Base-by-base conservation (phyloP, 306 rosid genomes). In the Castanea mollissima region DNA sequence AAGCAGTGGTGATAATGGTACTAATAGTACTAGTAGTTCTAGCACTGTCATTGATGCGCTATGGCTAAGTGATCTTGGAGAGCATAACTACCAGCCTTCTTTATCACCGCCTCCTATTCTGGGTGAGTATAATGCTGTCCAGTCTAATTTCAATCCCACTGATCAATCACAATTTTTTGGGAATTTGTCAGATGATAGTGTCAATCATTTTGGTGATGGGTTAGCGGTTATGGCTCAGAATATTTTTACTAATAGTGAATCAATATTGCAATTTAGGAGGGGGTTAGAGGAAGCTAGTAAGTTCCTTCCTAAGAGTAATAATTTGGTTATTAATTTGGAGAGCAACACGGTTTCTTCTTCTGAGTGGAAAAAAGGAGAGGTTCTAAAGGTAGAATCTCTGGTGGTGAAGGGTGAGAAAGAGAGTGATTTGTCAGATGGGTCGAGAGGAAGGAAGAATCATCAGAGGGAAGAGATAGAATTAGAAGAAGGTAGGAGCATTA, bases 401-500 rank as follows among this genome's bases (percentile, higher is more conserved):
- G 65, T 4, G 32, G 65, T 8, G 41, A 77, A 55, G 19, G 56
- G 23, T 11, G 79, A 55, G 29, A 74, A 49, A 14, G 65, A 18
- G 25, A 75, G 49, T 49, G 16, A 8, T 65, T 80, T 46, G 3
- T 34, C 52, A 10, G 11, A 3, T 55, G 69, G 69, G 62, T 35
- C 12, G 5, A 81, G 71, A 63, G 77, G 71, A 62, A 81, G 85
- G 79, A 86, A 83, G 83, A 80, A 76, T 81, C 90, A 69, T 15
- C 52, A 81, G 60, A 71, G 90, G 56, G 87, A 81, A 67, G 84
- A 84, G 60, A 29, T 4, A n/a, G 88, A 69, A 29, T 41, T 68
- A 4, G 84, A 81, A 51, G 90, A 81, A 68, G 84, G 72, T 77
- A 81, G 90, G 79, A 81, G 80, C 35, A 76, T 76, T 41, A 87